Conservation (phyloP, 1,284 basidiomycete genomes). For the Ceraceosorus guamensis region DNA sequence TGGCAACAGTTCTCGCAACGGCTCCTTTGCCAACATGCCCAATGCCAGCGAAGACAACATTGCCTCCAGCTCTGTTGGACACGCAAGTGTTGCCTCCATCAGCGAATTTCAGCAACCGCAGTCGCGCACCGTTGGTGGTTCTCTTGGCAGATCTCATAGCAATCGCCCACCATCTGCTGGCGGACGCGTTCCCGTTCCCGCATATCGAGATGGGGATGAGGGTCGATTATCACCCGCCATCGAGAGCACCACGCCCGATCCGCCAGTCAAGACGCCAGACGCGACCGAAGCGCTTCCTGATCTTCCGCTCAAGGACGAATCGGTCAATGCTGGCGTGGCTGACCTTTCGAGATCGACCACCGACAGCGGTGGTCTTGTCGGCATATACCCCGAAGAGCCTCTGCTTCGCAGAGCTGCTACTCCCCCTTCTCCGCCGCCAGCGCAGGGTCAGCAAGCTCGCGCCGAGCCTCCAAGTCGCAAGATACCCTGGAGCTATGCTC, state of each 20-base stretch:
- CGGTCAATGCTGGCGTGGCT: no score
- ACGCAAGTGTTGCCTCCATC: neutral
- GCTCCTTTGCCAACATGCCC: neutral
- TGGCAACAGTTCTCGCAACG: neutral
- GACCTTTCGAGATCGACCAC: neutral
- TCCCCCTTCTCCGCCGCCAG: neutral
- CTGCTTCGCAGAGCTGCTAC: neutral
- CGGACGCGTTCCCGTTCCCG: no score
- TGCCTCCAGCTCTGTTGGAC: neutral
- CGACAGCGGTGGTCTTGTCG: conserved; percentile 3
- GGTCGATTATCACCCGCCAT: no score
- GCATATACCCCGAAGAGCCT: conserved; percentile 1
- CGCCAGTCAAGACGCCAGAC: conserved; percentile 3
- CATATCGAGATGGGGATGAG: no score
- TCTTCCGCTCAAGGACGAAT: neutral
- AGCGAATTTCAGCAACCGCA: neutral
- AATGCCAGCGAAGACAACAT: neutral
- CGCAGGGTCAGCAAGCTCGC: neutral
- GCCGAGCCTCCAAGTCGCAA: conserved; percentile 32
- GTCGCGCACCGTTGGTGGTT: no score
- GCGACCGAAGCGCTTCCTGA: neutral
- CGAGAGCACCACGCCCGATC: no score
- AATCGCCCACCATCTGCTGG: no score
- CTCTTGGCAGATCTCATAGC: no score
- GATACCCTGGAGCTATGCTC: conserved; percentile 33